Base-by-base conservation (phyloP, 768 basidiomycete genomes). In the Mrakia hoshinonis region DNA sequence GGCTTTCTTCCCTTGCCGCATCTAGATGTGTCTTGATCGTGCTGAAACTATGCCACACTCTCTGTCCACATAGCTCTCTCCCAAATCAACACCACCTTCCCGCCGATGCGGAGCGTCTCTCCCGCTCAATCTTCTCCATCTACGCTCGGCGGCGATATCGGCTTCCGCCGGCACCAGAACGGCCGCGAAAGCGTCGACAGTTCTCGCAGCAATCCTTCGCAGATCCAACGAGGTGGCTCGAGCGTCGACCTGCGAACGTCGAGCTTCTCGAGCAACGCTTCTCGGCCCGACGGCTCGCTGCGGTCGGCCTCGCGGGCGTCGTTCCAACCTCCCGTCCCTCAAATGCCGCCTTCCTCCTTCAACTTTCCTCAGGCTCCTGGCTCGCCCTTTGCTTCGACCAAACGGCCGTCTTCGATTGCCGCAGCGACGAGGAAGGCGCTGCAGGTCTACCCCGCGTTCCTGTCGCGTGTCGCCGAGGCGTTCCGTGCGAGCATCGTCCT, bases 391-490 rank as follows among this genome's bases (percentile, higher is more conserved):
- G 22, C 29, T 4, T 51, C 64, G 22, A 48, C 70, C 29, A 66
- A 60, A 20, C 26, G 29, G 26, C 36, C 49, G 20, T 51, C 64
- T 0, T 61, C 55, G 18, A 67, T 67, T 39, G 29, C 55, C 0
- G 51, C 55, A 13, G 46, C 65, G 13, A 31, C 65, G 4, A 51
- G 70, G 39, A 66, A 67, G 38, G 36, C 51, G 13, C 31, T 61
- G 11, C 64, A 65, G 18, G 47, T 72, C 36, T 67, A 72, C 36
- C 94, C 96, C n/a, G 96, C 96, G 1, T 83, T 98, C 29, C 85
- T 98, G 9, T 97, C 94, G 26, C 88, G 89, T 71, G 93, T 99
- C 13, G 93, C 94, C 2, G 90, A 92, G 74, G 92, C 91, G 4
- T 96, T 99, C 82, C 88, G 87, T 63, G 85, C 89, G 72, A 88